Percentiles rank a stretch among this genome's conserved stretches.
Conservation (phyloP, 2,329 filamentous ascomycete species). For the Calonectria ilicicola region DNA sequence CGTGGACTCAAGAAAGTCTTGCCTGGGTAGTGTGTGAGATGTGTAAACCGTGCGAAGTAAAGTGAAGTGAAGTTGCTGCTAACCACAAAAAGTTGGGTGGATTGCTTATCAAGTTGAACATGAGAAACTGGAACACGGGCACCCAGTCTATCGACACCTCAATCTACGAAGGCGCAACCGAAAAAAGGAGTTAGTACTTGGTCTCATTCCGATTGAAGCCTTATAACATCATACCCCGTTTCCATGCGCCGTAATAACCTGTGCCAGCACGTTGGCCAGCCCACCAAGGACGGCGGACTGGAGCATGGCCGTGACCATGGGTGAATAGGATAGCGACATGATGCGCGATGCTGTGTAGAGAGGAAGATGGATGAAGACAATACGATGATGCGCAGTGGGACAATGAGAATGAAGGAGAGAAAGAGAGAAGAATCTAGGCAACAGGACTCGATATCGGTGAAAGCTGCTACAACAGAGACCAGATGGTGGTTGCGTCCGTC, state of each 20-base stretch:
- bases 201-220: neutral
- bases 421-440: too few species aligned
- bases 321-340: constrained; percentile 50
- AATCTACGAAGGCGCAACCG: constrained; percentile 53
- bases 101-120: constrained; percentile 79
- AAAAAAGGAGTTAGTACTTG: neutral
- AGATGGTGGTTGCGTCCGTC: neutral
- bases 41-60: neutral
- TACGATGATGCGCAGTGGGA: neutral
- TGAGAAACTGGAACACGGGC: constrained; percentile 80
- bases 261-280: constrained; percentile 79
- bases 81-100: constrained; percentile 89
- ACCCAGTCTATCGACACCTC: constrained; percentile 73
- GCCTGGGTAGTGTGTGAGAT: constrained; percentile 59
- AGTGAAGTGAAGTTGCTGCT: constrained; percentile 34
- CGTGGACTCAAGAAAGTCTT: constrained; percentile 78
- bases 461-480: neutral
- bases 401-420: neutral
- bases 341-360: neutral
- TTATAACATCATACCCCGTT: constrained; percentile 62
- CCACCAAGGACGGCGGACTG: constrained; percentile 75
- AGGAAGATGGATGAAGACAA: neutral
- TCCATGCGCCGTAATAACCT: constrained; percentile 74
- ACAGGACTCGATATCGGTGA: neutral
- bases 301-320: constrained; percentile 70